Evolutionary conservation across 2,329 filamentous ascomycete genomes (phyloP).

Genomic region (Colletotrichum sp.): DNA sequence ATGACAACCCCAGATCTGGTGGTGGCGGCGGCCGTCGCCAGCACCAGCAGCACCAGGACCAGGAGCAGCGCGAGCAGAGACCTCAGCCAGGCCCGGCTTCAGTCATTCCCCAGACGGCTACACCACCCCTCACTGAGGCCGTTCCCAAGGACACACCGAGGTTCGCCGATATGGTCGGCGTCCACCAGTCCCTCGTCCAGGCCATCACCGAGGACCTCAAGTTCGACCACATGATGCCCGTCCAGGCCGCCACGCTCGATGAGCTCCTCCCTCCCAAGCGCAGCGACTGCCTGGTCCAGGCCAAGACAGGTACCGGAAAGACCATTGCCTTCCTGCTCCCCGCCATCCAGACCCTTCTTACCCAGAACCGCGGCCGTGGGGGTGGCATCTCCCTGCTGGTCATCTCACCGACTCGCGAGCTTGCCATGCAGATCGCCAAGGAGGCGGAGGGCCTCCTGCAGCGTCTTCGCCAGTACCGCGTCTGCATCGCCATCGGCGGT

Average conservation of each 20-base stretch:
- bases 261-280: slow-evolving; percentile 50
- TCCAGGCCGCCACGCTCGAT: slow-evolving; percentile 57
- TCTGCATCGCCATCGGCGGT: slow-evolving; percentile 81
- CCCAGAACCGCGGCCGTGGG: slow-evolving; percentile 33
- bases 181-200: slow-evolving; percentile 52
- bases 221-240: slow-evolving; percentile 59
- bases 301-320: slow-evolving; percentile 88
- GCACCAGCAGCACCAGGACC: background rate
- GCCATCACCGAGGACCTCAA: slow-evolving; percentile 54
- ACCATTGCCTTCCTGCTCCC: slow-evolving; percentile 84
- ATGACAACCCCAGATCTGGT: background rate
- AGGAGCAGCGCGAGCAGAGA: background rate
- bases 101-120: slow-evolving; percentile 15
- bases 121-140: slow-evolving; percentile 38
- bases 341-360: slow-evolving; percentile 79
- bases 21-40: background rate
- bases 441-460: slow-evolving; percentile 77
- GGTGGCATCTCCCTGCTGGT: slow-evolving; percentile 65
- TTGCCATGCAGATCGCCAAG: slow-evolving; percentile 72
- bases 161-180: slow-evolving; percentile 49
- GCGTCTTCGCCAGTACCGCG: slow-evolving; percentile 75
- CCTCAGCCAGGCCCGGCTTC: background rate
- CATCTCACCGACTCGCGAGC: slow-evolving; percentile 73
- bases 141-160: slow-evolving; percentile 49
- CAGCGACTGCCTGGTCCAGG: slow-evolving; percentile 72